Conservation (phyloP, 192 early-diverging fungal species). For the Coemansia asiatica region DNA sequence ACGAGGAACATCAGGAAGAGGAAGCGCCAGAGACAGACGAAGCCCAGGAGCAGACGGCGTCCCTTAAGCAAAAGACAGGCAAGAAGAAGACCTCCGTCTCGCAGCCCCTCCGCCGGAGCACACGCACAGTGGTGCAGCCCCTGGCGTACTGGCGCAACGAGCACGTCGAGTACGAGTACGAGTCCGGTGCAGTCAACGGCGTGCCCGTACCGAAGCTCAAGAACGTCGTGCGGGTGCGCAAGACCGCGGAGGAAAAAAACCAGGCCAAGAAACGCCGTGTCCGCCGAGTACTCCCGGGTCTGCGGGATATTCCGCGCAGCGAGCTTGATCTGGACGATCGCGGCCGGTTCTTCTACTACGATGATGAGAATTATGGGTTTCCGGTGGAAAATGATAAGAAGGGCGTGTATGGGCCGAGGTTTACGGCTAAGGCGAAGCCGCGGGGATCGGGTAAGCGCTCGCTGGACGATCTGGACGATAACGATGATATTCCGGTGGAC, state of each 20-base stretch:
- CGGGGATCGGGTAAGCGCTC: constrained; percentile 14
- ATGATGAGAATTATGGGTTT: constrained; percentile 48
- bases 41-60: not conserved
- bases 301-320: constrained; percentile 21
- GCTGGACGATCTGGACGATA: constrained; percentile 23
- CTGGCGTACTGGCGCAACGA: constrained; percentile 55
- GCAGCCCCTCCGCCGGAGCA: constrained; percentile 34
- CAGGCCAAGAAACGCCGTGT: constrained; percentile 35
- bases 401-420: constrained; percentile 27
- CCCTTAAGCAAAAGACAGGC: constrained; percentile 2
- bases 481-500: constrained; percentile 39
- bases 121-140: constrained; percentile 36
- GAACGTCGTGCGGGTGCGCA: constrained; percentile 47
- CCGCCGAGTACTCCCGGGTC: constrained; percentile 17
- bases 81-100: not conserved
- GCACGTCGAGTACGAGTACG: constrained; percentile 51
- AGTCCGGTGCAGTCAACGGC: constrained; percentile 3
- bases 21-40: not conserved
- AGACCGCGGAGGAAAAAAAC: constrained; percentile 47
- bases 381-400: constrained; percentile 17
- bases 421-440: constrained; percentile 1
- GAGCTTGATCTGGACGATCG: constrained; percentile 35
- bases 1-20: not conserved
- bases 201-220: constrained; percentile 37
- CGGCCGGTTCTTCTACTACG: constrained; percentile 45